Evolutionary conservation across 2,329 filamentous ascomycete genomes (phyloP).

Genomic region (Colletotrichum salicis): DNA sequence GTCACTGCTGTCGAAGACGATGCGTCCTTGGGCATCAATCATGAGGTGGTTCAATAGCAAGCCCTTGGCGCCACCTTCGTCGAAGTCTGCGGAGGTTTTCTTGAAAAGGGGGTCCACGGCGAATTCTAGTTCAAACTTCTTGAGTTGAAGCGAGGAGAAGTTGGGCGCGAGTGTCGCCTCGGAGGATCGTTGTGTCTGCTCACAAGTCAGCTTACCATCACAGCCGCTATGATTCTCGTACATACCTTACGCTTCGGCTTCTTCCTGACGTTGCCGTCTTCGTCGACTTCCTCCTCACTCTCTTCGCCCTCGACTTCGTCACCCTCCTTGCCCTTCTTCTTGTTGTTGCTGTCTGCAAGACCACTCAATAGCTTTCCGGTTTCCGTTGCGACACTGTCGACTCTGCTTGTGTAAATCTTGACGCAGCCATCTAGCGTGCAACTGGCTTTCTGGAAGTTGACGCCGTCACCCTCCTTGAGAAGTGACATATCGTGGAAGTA

Average conservation of each 20-base stretch:
- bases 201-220: conserved; percentile 35
- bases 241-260: conserved; percentile 80
- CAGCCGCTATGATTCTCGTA: conserved; percentile 1
- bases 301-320: conserved; percentile 76
- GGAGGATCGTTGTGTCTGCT: conserved; percentile 76
- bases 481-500: conserved; percentile 99
- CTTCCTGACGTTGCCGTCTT: conserved; percentile 69
- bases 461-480: conserved; percentile 92
- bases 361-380: conserved; percentile 95
- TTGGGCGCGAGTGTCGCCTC: conserved; percentile 93
- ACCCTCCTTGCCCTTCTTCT: conserved; percentile 73
- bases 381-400: conserved; percentile 97
- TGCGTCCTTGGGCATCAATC: conserved; percentile 90
- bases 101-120: conserved; percentile 98
- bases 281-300: conserved; percentile 70
- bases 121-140: conserved; percentile 98
- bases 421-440: conserved; percentile 98
- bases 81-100: conserved; percentile 97
- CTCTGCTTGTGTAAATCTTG: conserved; percentile 98
- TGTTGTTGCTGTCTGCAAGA: conserved; percentile 85
- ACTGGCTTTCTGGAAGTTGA: conserved; percentile 98
- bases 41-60: conserved; percentile 95
- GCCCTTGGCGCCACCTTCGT: conserved; percentile 96
- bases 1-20: conserved; percentile 98
- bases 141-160: conserved; percentile 88